Evolutionary conservation across 805 yeast genomes (phyloP).

Genomic region (Helenozyma baotianmanensis): DNA sequence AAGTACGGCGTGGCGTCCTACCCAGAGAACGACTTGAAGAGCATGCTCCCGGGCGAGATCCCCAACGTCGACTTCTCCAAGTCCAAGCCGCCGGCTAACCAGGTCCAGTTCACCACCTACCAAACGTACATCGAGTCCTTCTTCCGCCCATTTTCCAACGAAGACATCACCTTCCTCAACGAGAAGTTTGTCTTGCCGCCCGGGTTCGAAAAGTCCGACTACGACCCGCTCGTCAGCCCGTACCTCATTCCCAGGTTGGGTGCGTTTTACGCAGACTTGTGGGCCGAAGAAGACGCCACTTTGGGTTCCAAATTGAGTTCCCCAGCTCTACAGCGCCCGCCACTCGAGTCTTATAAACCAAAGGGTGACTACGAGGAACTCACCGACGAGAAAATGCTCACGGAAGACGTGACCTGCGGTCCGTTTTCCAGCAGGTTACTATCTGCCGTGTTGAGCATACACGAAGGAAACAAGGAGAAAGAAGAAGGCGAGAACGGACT

Average conservation of each 20-base stretch:
- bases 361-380: slow-evolving; percentile 56
- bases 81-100: slow-evolving; percentile 69
- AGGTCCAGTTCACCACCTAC: slow-evolving; percentile 87
- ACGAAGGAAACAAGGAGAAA: slow-evolving; percentile 18
- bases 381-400: slow-evolving; percentile 59
- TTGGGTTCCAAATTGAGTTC: slow-evolving; percentile 42
- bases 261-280: slow-evolving; percentile 70
- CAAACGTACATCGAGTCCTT: slow-evolving; percentile 81
- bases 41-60: slow-evolving; percentile 77
- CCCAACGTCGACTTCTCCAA: slow-evolving; percentile 85
- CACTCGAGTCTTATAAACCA: slow-evolving; percentile 45
- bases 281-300: slow-evolving; percentile 77
- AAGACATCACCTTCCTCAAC: slow-evolving; percentile 71
- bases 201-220: slow-evolving; percentile 37
- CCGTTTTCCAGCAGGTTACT: slow-evolving; percentile 82
- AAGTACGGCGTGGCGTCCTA: slow-evolving; percentile 88
- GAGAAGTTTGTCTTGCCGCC: slow-evolving; percentile 58
- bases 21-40: slow-evolving; percentile 72
- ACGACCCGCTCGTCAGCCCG: slow-evolving; percentile 67
- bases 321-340: slow-evolving; percentile 42
- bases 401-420: slow-evolving; percentile 80
- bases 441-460: slow-evolving; percentile 66
- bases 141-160: slow-evolving; percentile 72
- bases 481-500: slow-evolving; percentile 17
- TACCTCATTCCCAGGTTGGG: slow-evolving; percentile 84